These are phyloP conservation scores for Schizosaccharomyces octosporus DNA, from an alignment of 805 yeast species.

Conservation along the genomic window DNA sequence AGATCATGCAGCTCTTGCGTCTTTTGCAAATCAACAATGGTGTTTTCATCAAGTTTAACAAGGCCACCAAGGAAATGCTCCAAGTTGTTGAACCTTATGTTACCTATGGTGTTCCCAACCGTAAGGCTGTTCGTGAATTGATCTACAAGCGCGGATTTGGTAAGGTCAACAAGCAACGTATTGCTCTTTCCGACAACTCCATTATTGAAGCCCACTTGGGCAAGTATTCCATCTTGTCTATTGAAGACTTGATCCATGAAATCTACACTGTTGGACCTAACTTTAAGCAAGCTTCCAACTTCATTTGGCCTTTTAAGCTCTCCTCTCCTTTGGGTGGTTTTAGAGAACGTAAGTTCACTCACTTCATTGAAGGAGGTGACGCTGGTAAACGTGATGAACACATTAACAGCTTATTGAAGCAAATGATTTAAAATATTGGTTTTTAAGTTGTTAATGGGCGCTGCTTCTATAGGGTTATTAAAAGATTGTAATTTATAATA, in stretches of 20 bases:
- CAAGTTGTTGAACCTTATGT: constrained; percentile 61
- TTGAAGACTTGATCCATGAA: constrained; percentile 63
- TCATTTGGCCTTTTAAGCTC: constrained; percentile 66
- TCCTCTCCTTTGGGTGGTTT: constrained; percentile 67
- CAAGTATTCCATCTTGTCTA: constrained; percentile 47
- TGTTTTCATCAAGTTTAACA: constrained; percentile 55
- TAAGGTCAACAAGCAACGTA: constrained; percentile 56
- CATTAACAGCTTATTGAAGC: constrained; percentile 50
- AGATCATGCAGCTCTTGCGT: constrained; percentile 54
- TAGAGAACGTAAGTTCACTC: constrained; percentile 58
- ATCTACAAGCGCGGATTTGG: constrained; percentile 71
- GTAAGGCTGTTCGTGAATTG: constrained; percentile 47
- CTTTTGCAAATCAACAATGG: constrained; percentile 60
- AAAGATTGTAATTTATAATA: too few relatives aligned
- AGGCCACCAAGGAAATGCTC: constrained; percentile 54
- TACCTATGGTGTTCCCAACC: constrained; percentile 62
- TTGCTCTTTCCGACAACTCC: constrained; percentile 43
- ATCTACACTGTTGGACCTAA: constrained; percentile 63
- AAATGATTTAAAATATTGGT: constrained; percentile 18
- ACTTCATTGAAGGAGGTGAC: constrained; percentile 68
- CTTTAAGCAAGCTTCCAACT: constrained; percentile 69
- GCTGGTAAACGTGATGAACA: constrained; percentile 61
- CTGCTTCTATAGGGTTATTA: too few relatives aligned
- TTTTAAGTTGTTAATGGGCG: neutral
- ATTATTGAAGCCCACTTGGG: constrained; percentile 49